Evolutionary conservation across 2,329 filamentous ascomycete genomes (phyloP), one percentile per base, ranked within the genome.

Genomic region (Camillea tinctor): DNA sequence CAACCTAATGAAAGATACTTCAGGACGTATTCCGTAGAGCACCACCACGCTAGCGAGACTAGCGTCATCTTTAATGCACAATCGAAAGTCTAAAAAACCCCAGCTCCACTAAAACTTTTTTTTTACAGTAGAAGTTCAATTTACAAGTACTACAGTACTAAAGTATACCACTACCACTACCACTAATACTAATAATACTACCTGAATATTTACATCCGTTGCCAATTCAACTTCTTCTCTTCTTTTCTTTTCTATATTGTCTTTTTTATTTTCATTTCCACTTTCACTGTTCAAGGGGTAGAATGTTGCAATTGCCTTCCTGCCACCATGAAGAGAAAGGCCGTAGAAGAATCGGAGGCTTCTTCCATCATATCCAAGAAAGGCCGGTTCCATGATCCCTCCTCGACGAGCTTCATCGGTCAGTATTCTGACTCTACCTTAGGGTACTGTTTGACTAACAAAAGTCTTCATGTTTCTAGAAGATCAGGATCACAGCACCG

Each of bases 391-490:
- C 53, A 52, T n/a, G 52, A 55, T 40, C 15, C 52, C 49, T 26
- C 23, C 50, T 24, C 24, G n/a, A 15, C n/a, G 21, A 9, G 61
- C 53, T 60, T 61, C 22, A 54, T 22, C 15, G 59, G 64, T 66
- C 56, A 36, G 64, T 44, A 52, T 81, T 71, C 89, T 85, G 71
- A 88, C 86, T 68, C 87, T 88, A 78, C 88, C 88, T 40, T 40
- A 30, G 9, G 15, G 36, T 40, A 24, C 30, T 20, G 13, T 78
- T 91, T 89, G 76, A n/a, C n/a, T n/a, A n/a, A n/a, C n/a, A n/a
- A n/a, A n/a, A n/a, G n/a, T n/a, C 89, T 92, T 89, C 92, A 92
- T 20, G 60, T 77, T 54, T 52, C 56, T 54, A 22, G 23, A 21
- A 30, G 26, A 30, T 30, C 2, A 9, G 7, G 13, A 30, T 30